phyloP scores from a whole-genome alignment of 2,329 filamentous ascomycete genomes.

The Xylaria sp. region DNA sequence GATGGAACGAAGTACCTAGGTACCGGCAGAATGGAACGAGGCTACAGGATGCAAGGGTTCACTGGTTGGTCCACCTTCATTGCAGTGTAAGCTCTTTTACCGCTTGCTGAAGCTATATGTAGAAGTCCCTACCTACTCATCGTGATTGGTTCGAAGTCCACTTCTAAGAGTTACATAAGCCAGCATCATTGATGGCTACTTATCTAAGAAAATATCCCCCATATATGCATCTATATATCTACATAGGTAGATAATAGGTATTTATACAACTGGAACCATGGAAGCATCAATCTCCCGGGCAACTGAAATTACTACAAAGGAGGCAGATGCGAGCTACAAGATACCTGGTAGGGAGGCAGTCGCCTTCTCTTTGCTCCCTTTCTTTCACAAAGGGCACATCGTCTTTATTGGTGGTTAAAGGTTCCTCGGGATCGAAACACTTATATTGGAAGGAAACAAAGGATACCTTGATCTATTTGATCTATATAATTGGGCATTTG shows the following conservation, averaged over 20 bases:
- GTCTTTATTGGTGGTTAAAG: not conserved
- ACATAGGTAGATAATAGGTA: not conserved
- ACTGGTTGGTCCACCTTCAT: not conserved
- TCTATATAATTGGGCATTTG: no score
- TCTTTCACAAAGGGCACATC: no score
- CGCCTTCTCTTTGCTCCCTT: no score
- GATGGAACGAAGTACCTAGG: conserved; percentile 2
- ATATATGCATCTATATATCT: not conserved
- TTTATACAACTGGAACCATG: no score
- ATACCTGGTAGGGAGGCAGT: no score
- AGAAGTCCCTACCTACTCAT: not conserved
- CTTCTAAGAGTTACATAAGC: not conserved
- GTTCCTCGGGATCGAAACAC: not conserved
- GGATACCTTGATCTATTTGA: not conserved
- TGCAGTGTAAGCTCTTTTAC: not conserved
- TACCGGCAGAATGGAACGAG: conserved; percentile 17
- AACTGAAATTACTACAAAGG: no score
- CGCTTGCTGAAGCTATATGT: not conserved
- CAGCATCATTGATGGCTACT: no score
- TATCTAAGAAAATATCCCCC: not conserved
- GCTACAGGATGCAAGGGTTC: conserved; percentile 17
- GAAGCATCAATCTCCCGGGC: no score
- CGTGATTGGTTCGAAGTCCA: not conserved
- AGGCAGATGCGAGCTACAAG: no score
- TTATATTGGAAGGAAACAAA: not conserved